phyloP scores from a whole-genome alignment of 108 stramenopile species.

The Cyclostephanos tholiformis region DNA sequence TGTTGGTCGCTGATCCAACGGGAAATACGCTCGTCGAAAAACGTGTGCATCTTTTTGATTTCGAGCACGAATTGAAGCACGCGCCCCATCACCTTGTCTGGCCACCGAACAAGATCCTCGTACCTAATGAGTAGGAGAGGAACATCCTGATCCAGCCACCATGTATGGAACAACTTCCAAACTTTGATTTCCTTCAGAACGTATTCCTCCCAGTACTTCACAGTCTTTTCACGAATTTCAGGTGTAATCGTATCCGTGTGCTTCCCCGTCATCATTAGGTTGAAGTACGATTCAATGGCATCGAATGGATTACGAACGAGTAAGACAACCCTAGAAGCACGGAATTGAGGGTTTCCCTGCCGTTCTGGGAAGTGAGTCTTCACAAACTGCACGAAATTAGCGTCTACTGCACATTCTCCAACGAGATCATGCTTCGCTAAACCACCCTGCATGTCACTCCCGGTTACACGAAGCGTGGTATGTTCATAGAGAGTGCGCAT shows the following conservation, averaged over 20 bases:
- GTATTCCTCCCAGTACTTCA: conserved; percentile 59
- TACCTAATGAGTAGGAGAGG: conserved; percentile 65
- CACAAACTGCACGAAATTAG: conserved; percentile 79
- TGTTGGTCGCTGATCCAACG: conserved; percentile 61
- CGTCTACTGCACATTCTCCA: conserved; percentile 77
- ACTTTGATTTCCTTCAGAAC: conserved; percentile 67
- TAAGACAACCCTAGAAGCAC: conserved; percentile 66
- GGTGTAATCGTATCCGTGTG: conserved; percentile 69
- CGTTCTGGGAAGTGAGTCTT: conserved; percentile 95
- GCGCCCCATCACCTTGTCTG: conserved; percentile 57
- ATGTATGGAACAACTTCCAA: conserved; percentile 71
- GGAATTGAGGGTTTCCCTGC: conserved; percentile 59
- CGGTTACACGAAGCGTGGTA: conserved; percentile 77
- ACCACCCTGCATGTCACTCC: conserved; percentile 90
- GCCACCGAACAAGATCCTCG: conserved; percentile 65
- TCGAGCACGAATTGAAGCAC: conserved; percentile 66
- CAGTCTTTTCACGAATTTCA: conserved; percentile 53
- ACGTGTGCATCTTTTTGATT: conserved; percentile 60
- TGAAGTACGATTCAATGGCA: conserved; percentile 93
- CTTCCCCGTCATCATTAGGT: conserved; percentile 89
- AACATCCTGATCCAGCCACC: conserved; percentile 63
- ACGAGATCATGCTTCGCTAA: conserved; percentile 73
- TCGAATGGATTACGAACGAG: conserved; percentile 94
- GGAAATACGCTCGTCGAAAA: conserved; percentile 60
- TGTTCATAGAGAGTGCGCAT: conserved; percentile 79